A percentile compares a stretch with the other conserved stretches of the same genome.
These are phyloP conservation scores for Albatrellus ellisii DNA, from an alignment of 768 basidiomycete genomes.

Conservation along the genomic window DNA sequence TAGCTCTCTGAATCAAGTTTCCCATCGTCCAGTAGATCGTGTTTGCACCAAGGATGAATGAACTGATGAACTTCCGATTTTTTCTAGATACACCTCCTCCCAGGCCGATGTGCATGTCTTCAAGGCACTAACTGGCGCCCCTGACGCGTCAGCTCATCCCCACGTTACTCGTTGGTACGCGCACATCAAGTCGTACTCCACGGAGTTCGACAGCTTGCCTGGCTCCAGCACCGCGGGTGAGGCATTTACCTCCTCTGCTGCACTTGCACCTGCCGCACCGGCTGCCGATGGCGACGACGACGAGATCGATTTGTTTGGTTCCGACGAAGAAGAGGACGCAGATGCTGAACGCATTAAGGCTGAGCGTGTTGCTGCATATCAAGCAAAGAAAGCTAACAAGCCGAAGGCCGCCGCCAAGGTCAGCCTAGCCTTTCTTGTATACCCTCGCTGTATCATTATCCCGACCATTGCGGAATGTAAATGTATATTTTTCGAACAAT, in stretches of 20 bases:
- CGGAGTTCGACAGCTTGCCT: slow-evolving; percentile 66
- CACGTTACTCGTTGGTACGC: slow-evolving; percentile 85
- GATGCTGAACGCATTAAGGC: slow-evolving; percentile 53
- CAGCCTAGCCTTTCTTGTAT: slow-evolving; percentile 11
- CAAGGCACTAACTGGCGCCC: slow-evolving; percentile 60
- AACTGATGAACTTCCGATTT: slow-evolving; percentile 6
- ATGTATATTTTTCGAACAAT: slow-evolving; percentile 1
- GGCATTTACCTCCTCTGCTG: slow-evolving; percentile 45
- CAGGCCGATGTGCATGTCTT: slow-evolving; percentile 92
- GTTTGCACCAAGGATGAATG: background rate
- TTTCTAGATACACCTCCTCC: slow-evolving; percentile 69
- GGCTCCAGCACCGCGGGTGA: slow-evolving; percentile 79
- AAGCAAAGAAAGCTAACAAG: slow-evolving; percentile 87
- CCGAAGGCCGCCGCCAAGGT: slow-evolving; percentile 84
- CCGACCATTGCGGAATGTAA: background rate
- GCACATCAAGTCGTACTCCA: slow-evolving; percentile 80
- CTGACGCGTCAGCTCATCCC: slow-evolving; percentile 51
- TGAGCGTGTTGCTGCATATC: slow-evolving; percentile 88
- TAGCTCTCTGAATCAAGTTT: slow-evolving; percentile 53
- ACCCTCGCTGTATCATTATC: background rate
- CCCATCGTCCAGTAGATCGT: background rate
- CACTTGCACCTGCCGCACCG: slow-evolving; percentile 21
- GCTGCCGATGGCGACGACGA: slow-evolving; percentile 27
- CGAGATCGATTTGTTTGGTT: slow-evolving; percentile 73
- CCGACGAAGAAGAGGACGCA: slow-evolving; percentile 31